These are phyloP conservation scores for Aegilops sharonensis DNA, from an alignment of 176 grass and related monocot species.

Conservation along the genomic window DNA sequence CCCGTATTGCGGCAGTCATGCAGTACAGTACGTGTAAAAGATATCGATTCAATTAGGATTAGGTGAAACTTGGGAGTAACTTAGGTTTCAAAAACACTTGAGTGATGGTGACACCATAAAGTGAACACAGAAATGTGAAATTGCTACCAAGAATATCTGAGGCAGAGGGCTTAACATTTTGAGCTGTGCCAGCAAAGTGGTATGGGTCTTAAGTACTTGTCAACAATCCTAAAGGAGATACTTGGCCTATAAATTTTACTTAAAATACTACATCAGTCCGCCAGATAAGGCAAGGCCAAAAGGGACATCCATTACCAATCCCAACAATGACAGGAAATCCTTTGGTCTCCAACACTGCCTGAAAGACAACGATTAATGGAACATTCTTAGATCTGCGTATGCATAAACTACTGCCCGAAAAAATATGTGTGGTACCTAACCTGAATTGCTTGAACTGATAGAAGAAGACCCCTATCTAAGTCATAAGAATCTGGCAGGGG, in stretches of 20 bases:
- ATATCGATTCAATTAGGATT: slow-evolving; percentile 17
- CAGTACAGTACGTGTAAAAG: background rate
- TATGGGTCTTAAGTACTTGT: background rate
- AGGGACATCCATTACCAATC: slow-evolving; percentile 61
- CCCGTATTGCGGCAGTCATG: background rate
- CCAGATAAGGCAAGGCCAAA: background rate
- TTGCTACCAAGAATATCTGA: slow-evolving; percentile 17
- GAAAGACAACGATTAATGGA: slow-evolving; percentile 25
- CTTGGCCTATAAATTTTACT: background rate
- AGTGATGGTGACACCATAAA: background rate
- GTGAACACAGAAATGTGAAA: background rate
- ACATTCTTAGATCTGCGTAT: slow-evolving; percentile 14
- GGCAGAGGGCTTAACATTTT: background rate
- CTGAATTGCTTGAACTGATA: slow-evolving; percentile 99
- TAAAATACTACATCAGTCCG: background rate
- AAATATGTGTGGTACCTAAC: slow-evolving; percentile 19
- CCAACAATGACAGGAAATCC: slow-evolving; percentile 97
- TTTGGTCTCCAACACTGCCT: slow-evolving; percentile 99
- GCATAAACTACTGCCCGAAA: background rate
- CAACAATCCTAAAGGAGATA: background rate
- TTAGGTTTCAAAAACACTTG: background rate
- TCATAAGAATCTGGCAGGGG: slow-evolving; percentile 93
- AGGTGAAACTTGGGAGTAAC: background rate
- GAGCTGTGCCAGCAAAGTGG: background rate
- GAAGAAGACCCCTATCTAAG: slow-evolving; percentile 90